phyloP scores from a whole-genome alignment of 2,329 filamentous ascomycete species.

The Penicillium sp. region DNA sequence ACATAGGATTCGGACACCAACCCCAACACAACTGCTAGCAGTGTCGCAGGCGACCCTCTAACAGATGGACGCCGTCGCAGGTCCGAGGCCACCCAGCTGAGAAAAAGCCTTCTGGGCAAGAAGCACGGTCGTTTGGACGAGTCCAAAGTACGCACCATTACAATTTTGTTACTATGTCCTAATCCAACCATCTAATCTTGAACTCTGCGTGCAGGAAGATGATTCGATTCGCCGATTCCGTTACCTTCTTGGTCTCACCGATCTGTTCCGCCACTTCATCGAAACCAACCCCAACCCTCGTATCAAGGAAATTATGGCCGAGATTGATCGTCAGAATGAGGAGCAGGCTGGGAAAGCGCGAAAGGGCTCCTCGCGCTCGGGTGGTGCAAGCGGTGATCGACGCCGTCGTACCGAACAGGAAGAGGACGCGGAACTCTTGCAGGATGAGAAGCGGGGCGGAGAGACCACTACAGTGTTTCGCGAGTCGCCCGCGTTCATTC shows the following conservation, averaged over 20 bases:
- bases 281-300: slow-evolving; percentile 95
- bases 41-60: slow-evolving; percentile 74
- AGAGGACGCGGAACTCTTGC: slow-evolving; percentile 84
- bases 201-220: slow-evolving; percentile 67
- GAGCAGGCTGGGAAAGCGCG: slow-evolving; percentile 70
- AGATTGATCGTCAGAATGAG: slow-evolving; percentile 91
- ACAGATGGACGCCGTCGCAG: slow-evolving; percentile 81
- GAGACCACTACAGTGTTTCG: slow-evolving; percentile 88
- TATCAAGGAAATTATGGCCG: slow-evolving; percentile 88
- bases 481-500: slow-evolving; percentile 87
- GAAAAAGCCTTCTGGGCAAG: slow-evolving; percentile 90
- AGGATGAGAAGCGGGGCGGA: slow-evolving; percentile 87
- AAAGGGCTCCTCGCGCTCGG: slow-evolving; percentile 76
- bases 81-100: slow-evolving; percentile 83
- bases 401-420: slow-evolving; percentile 92
- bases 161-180: neutral
- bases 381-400: slow-evolving; percentile 77
- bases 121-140: slow-evolving; percentile 92
- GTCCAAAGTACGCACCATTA: slow-evolving; percentile 70
- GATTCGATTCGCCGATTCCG: slow-evolving; percentile 92
- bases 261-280: slow-evolving; percentile 98
- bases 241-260: slow-evolving; percentile 91
- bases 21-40: slow-evolving; percentile 75
- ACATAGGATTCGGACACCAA: slow-evolving; percentile 66
- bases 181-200: slow-evolving; percentile 18